Evolutionary conservation across 176 grass and related monocot genomes (phyloP), one percentile per base, ranked within the genome.

Genomic region (Oryza punctata): DNA sequence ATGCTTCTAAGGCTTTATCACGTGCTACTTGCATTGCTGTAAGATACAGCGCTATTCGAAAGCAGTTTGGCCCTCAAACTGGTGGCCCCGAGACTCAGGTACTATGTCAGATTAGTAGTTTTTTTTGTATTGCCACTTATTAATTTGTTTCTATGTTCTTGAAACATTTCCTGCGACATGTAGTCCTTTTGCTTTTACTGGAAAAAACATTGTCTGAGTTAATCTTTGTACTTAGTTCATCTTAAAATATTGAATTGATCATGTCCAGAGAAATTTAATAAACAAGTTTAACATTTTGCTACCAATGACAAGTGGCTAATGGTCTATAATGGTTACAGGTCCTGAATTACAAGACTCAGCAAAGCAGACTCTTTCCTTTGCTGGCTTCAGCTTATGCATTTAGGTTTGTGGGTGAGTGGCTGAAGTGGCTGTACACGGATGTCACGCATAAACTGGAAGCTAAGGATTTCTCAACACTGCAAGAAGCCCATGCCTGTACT

Each of bases 261-360:
- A 29, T 1, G 12, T 75, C 6, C 12, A 60, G 76, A 77, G n/a
- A 63, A 77, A 65, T 25, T 47, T 16, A 19, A 69, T 61, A 21
- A 64, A 52, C 21, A 11, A 15, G 37, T 2, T 2, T 69, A 64
- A 69, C 49, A 43, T 40, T 76, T 81, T 23, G 74, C 15, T 73
- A 67, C 23, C 7, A 35, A 73, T 15, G 16, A 44, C 38, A 65
- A 75, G 24, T 65, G 63, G 69, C 38, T 70, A 63, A 91, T 76
- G 19, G 50, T 88, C 79, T 67, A 78, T 67, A 77, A 33, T 88
- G 65, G 0, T 79, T 83, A 6, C 85, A 99, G 96, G 96, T 99
- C n/a, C 77, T 99, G 83, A 85, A 99, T 89, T 99, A 96, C 77
- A 99, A 94, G 87, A 99, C 96, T 77, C 96, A 99, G 69, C 96